Conservation (phyloP, 768 basidiomycete genomes). For the Lentinula boryana region DNA sequence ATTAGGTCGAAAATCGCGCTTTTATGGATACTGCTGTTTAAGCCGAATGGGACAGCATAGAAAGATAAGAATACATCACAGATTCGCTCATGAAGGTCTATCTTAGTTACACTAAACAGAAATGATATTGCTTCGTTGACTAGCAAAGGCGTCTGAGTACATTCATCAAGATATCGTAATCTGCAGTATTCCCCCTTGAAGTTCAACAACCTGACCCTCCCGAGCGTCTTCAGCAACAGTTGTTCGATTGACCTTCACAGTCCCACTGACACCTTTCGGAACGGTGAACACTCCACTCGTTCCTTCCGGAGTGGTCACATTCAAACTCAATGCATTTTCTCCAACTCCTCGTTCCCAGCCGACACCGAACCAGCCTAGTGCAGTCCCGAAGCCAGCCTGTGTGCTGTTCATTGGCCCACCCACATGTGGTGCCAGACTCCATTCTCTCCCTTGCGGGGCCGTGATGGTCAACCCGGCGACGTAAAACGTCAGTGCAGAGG, state of each 20-base stretch:
- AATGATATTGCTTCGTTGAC: too few relatives aligned
- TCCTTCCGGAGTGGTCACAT: slow-evolving; percentile 21
- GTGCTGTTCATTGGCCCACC: slow-evolving; percentile 31
- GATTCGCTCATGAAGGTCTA: too few relatives aligned
- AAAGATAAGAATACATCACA: too few relatives aligned
- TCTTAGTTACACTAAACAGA: too few relatives aligned
- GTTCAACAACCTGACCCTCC: not conserved
- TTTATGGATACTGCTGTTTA: too few relatives aligned
- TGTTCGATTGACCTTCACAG: slow-evolving; percentile 14
- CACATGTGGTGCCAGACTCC: slow-evolving; percentile 42
- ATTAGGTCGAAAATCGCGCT: too few relatives aligned
- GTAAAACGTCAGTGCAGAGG: slow-evolving; percentile 51
- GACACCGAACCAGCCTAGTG: slow-evolving; percentile 45
- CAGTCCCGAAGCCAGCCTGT: slow-evolving; percentile 49
- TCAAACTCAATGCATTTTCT: slow-evolving; percentile 12
- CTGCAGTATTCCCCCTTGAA: not conserved
- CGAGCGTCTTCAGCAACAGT: not conserved
- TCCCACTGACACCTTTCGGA: slow-evolving; percentile 13
- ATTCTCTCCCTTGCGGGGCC: slow-evolving; percentile 38
- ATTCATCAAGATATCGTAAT: not conserved
- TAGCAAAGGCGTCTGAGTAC: too few relatives aligned
- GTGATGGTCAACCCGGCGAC: slow-evolving; percentile 48
- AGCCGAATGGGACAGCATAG: too few relatives aligned
- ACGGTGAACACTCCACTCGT: slow-evolving; percentile 25
- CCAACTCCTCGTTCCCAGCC: slow-evolving; percentile 28